Percentiles rank a stretch among this genome's conserved stretches.
Conservation (phyloP, 2,329 filamentous ascomycete genomes). For the Elsinoe batatas region DNA sequence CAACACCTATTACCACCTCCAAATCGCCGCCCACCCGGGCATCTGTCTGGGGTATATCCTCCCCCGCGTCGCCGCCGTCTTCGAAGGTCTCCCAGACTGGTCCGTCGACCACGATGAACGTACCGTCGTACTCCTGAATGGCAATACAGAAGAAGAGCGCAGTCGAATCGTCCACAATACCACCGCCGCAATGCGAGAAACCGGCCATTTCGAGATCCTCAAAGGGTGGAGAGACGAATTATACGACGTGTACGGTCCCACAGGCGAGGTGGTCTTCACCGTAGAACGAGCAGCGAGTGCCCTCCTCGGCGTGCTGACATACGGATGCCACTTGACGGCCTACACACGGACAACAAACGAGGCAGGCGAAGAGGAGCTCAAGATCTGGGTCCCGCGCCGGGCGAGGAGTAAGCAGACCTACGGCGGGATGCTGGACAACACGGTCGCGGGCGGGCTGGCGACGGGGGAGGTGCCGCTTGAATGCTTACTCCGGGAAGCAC, state of each 20-base stretch:
- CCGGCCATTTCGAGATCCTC: conserved; percentile 63
- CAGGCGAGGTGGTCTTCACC: conserved; percentile 55
- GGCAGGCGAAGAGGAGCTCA: conserved; percentile 44
- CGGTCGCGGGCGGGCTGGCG: conserved; percentile 76
- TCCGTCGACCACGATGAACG: conserved; percentile 48
- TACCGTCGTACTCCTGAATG: conserved; percentile 51
- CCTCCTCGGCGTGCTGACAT: conserved; percentile 65
- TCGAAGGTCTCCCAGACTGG: conserved; percentile 50
- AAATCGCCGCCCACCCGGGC: conserved; percentile 55
- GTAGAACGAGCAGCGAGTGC: conserved; percentile 68
- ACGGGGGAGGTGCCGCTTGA: conserved; percentile 73
- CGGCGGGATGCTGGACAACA: conserved; percentile 87
- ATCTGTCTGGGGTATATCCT: conserved; percentile 50
- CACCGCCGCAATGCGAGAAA: conserved; percentile 56
- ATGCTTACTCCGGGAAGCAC: conserved; percentile 72
- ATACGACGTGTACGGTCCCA: conserved; percentile 62
- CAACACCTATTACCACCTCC: conserved; percentile 51
- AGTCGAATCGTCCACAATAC: conserved; percentile 49
- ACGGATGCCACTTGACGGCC: conserved; percentile 69
- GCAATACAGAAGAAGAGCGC: conserved; percentile 52
- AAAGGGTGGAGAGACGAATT: conserved; percentile 70
- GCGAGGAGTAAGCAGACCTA: conserved; percentile 75
- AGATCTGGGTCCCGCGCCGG: conserved; percentile 76
- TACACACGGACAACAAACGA: conserved; percentile 45
- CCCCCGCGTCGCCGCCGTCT: conserved; percentile 50